Base-by-base conservation (phyloP, 163 green algal genomes). In the Volvox carteri region DNA sequence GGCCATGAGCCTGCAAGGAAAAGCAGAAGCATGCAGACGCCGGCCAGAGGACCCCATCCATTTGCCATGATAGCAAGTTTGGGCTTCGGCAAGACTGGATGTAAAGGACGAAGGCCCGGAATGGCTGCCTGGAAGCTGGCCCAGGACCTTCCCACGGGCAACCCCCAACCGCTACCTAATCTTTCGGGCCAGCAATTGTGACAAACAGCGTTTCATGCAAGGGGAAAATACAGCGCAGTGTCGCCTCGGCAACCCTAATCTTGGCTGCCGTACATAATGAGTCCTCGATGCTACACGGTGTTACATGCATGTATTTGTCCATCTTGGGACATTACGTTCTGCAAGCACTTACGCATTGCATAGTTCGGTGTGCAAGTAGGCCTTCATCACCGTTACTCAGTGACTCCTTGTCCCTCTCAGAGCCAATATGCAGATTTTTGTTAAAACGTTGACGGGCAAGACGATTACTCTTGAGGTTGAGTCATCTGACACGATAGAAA, bases 401-500 rank as follows among this genome's bases (percentile, higher is more conserved):
- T n/a, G n/a, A n/a, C n/a, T n/a, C n/a, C 54, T 65, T 65, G 54
- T 11, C 28, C 54, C 54, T 65, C 54, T 65, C 28, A 23, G 54
- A 48, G 65, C 30, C 21, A 75, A 12, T 48, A 94, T 94, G 95
- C 93, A 95, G 68, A 94, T 94, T 73, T 97, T 97, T 67, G 95
- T 97, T 42, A 97, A 97, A 90, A 97, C 95, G 28, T 91, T 97
- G 7, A 86, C 89, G 42, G 89, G 89, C 42, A 92, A 92, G 76
- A 97, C 95, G 46, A 99, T 99, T 92, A 99, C 97, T 12, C 92
- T 99, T 18, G 97, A 99, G 92, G 97, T 99, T 85, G 97, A 99
- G 95, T 96, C 91, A 41, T 96, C 92, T 25, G 97, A 99, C 94
- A 99, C 97, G 56, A 99, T 99, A 80, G 97, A 99, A 42, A 98